Base-by-base conservation (phyloP, 257 asterid genomes). In the Rehmannia glutinosa region DNA sequence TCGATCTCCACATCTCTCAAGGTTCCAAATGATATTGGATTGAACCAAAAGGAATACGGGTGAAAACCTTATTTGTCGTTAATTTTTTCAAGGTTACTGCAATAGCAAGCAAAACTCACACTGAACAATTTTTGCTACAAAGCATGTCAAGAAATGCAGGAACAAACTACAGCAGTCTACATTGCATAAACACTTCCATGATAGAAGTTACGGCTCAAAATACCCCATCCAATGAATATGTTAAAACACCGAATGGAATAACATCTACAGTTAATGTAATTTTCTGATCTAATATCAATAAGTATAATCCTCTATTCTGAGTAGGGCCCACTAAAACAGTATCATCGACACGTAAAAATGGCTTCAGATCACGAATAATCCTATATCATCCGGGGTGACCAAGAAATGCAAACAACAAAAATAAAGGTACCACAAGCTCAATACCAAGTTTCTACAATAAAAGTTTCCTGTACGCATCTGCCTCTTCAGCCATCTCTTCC, bases 401-500 rank as follows among this genome's bases (percentile, higher is more conserved):
- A 30, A 30, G 36, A 30, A 30, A 41, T 64, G 45, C 43, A 33
- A 19, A 2, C 6, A 30, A 30, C 30, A 13, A 4, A 15, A 30
- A 32, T 30, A 41, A 6, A 59, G 16, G n/a, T 39, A 12, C 55
- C 24, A n/a, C 45, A 28, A 47, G 10, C 17, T 6, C 54, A 39
- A 30, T 15, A 38, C 19, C 15, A 12, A 28, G 46, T 49, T 39
- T 66, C 79, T 76, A n/a, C n/a, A n/a, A n/a, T n/a, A n/a, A n/a
- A n/a, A n/a, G n/a, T n/a, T n/a, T n/a, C n/a, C n/a, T n/a, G n/a
- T n/a, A n/a, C n/a, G n/a, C n/a, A n/a, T n/a, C n/a, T n/a, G n/a
- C n/a, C n/a, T n/a, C n/a, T n/a, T n/a, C n/a, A n/a, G n/a, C n/a
- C n/a, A n/a, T n/a, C n/a, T n/a, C n/a, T n/a, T n/a, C n/a, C n/a